Evolutionary conservation across 202 grass and related monocot species (phyloP).

Genomic region (Eragrostis tef): DNA sequence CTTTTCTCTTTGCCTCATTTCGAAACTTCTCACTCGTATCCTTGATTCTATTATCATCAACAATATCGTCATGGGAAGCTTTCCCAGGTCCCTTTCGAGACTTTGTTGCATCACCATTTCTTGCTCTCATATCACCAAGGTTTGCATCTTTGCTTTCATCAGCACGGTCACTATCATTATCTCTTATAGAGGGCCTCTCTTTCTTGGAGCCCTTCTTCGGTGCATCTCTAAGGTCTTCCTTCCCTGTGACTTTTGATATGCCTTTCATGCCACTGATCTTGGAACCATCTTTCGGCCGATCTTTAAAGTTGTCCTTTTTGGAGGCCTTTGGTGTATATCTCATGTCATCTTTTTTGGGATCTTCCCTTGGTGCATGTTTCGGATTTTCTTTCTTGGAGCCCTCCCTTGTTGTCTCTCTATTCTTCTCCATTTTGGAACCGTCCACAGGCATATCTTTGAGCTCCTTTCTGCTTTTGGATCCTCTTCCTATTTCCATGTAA

Average conservation of each 20-base stretch:
- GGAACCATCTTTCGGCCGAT: slow-evolving; percentile 38
- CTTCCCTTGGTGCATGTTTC: slow-evolving; percentile 29
- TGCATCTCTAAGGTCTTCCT: slow-evolving; percentile 50
- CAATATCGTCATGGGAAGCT: slow-evolving; percentile 50
- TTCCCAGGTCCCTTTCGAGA: slow-evolving; percentile 55
- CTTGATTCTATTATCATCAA: slow-evolving; percentile 47
- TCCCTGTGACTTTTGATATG: slow-evolving; percentile 40
- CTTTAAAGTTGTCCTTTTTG: slow-evolving; percentile 53
- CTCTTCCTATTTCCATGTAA: slow-evolving; percentile 47
- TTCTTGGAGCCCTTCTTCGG: slow-evolving; percentile 50
- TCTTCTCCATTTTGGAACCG: slow-evolving; percentile 49
- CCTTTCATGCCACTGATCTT: slow-evolving; percentile 47
- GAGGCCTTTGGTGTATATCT: slow-evolving; percentile 39
- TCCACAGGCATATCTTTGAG: slow-evolving; percentile 35
- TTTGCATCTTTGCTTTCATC: slow-evolving; percentile 52
- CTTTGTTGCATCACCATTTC: slow-evolving; percentile 43
- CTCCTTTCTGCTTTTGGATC: slow-evolving; percentile 47
- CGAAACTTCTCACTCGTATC: slow-evolving; percentile 51
- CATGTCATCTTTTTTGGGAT: slow-evolving; percentile 38
- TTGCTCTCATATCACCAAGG: slow-evolving; percentile 44
- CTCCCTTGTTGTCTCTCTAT: slow-evolving; percentile 34
- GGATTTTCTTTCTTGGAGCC: slow-evolving; percentile 44
- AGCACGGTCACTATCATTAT: slow-evolving; percentile 24
- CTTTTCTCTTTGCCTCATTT: slow-evolving; percentile 59
- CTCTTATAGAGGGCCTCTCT: slow-evolving; percentile 24